These are phyloP conservation scores for Chionographis japonica DNA, from an alignment of 106 monocot genomes.

Conservation along the genomic window DNA sequence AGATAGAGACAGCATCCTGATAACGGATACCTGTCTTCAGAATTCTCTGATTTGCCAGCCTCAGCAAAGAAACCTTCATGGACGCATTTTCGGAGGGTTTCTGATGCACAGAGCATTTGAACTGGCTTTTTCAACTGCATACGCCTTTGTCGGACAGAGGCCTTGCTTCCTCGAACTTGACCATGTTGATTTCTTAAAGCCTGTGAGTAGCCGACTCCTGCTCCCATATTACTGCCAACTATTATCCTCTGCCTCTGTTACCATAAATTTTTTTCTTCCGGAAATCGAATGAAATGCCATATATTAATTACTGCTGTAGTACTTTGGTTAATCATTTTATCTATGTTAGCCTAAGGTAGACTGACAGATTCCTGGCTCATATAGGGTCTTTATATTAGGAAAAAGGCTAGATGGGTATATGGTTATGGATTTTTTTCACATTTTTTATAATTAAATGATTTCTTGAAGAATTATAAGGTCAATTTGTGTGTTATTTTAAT, in stretches of 20 bases:
- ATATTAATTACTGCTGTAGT: too few species aligned
- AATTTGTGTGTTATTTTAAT: neutral
- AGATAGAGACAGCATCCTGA: slow-evolving; percentile 83
- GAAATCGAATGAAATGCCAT: too few species aligned
- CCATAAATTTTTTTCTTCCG: neutral
- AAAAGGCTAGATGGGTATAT: too few species aligned
- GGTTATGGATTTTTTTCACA: too few species aligned
- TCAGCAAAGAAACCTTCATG: slow-evolving; percentile 94
- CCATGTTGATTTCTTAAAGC: slow-evolving; percentile 94
- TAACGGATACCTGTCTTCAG: slow-evolving; percentile 75
- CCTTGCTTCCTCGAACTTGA: slow-evolving; percentile 93
- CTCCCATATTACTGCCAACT: neutral
- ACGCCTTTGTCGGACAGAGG: slow-evolving; percentile 85
- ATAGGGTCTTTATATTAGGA: too few species aligned
- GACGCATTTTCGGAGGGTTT: slow-evolving; percentile 95
- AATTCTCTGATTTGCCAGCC: slow-evolving; percentile 96
- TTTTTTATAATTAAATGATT: too few species aligned
- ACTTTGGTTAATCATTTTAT: too few species aligned
- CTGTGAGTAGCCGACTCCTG: slow-evolving; percentile 51
- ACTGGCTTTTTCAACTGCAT: slow-evolving; percentile 93
- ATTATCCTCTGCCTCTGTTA: neutral
- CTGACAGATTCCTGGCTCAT: too few species aligned
- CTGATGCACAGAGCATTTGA: slow-evolving; percentile 94
- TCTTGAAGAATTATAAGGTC: too few species aligned
- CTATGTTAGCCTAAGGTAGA: too few species aligned